Percentiles rank a stretch among this genome's conserved stretches.
These are phyloP conservation scores for Lagerstroemia speciosa DNA, from an alignment of 345 rosid genomes.

Conservation along the genomic window DNA sequence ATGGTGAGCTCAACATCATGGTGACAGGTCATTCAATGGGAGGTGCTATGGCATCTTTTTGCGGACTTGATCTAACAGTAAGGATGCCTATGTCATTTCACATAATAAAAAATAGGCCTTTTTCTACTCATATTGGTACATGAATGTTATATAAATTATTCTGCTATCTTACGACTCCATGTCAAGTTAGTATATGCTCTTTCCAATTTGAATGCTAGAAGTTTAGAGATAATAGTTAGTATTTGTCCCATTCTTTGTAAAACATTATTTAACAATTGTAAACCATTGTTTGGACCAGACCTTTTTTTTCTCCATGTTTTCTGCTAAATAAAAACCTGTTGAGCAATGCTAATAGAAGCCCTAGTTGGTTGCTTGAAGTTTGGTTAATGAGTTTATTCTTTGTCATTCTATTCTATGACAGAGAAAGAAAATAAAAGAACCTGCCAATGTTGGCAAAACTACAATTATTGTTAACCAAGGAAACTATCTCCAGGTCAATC, in stretches of 20 bases:
- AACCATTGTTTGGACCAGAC: not conserved
- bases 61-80: constrained; percentile 80
- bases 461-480: too few relatives aligned
- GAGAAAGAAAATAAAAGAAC: too few relatives aligned
- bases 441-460: too few relatives aligned
- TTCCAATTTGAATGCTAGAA: not conserved
- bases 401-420: too few relatives aligned
- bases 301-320: not conserved
- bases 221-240: not conserved
- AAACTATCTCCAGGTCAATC: constrained; percentile 63
- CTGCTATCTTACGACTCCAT: not conserved
- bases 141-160: not conserved
- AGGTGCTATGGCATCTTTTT: constrained; percentile 90
- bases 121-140: not conserved
- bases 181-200: not conserved
- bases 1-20: constrained; percentile 60
- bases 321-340: not conserved
- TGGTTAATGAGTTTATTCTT: not conserved
- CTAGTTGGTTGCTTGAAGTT: not conserved
- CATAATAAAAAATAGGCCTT: not conserved
- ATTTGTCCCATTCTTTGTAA: not conserved
- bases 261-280: not conserved
- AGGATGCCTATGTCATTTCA: constrained; percentile 2
- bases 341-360: not conserved
- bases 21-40: constrained; percentile 99